A percentile compares a stretch with the other conserved stretches of the same genome.
These are phyloP conservation scores for Microglena sp. DNA, from an alignment of 139 green algal species.

Conservation along the genomic window DNA sequence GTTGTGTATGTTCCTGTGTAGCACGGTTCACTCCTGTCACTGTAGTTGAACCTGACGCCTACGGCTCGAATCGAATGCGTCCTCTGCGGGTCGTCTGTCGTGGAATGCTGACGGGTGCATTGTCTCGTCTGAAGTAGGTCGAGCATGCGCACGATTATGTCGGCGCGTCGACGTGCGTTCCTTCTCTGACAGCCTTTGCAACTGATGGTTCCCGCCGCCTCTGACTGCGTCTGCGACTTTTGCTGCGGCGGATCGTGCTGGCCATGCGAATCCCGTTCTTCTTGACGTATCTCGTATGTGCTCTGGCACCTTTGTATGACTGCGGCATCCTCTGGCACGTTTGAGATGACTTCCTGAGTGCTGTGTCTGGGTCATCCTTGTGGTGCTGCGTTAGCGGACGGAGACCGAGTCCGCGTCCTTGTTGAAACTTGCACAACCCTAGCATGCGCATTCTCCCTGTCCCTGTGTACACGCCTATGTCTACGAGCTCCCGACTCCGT, in stretches of 20 bases:
- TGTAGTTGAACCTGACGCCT: conserved; percentile 5
- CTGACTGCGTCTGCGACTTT: neutral
- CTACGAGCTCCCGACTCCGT: conserved; percentile 13
- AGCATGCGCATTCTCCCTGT: conserved; percentile 13
- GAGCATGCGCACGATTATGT: neutral
- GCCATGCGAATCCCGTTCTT: neutral
- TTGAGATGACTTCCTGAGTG: neutral
- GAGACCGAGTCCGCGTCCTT: neutral
- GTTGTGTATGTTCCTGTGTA: conserved; percentile 5
- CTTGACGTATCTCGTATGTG: conserved; percentile 1
- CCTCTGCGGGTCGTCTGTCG: neutral
- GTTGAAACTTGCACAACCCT: conserved; percentile 9
- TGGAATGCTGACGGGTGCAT: conserved; percentile 1
- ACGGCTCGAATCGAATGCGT: conserved; percentile 2
- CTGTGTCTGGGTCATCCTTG: neutral
- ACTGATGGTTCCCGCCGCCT: neutral
- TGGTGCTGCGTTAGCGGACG: neutral
- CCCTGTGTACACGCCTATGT: conserved; percentile 11
- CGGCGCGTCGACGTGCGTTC: neutral
- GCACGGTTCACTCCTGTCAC: neutral
- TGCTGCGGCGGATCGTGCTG: too few species aligned
- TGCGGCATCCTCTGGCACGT: neutral
- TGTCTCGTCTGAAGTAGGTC: neutral
- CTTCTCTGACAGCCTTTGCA: neutral
- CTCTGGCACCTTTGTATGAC: neutral